These are phyloP conservation scores for Geranium incanum DNA, from an alignment of 441 rosid species.

Conservation along the genomic window DNA sequence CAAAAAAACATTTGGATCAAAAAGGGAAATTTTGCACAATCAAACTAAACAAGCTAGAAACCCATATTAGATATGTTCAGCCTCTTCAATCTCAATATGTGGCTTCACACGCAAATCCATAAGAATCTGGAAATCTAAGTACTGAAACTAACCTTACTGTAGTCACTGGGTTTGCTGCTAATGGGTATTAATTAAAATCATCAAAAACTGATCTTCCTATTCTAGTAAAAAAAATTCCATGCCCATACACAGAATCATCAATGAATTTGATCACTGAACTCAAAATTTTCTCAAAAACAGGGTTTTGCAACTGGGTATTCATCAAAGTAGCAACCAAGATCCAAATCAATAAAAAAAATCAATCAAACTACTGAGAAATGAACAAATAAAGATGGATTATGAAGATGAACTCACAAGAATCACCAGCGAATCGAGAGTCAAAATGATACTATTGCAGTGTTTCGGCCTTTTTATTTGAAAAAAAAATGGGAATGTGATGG, in stretches of 20 bases:
- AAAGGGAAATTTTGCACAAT: too few species aligned
- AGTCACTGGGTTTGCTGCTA: neutral
- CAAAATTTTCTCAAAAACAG: neutral
- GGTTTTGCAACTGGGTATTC: neutral
- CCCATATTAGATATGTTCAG: neutral
- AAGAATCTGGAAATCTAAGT: neutral
- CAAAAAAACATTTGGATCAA: too few species aligned
- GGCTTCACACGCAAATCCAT: neutral
- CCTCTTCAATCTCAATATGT: neutral
- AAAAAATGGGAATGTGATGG: conserved; percentile 19
- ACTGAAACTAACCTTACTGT: neutral
- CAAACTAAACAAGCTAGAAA: neutral
- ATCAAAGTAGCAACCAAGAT: neutral
- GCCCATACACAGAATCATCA: neutral
- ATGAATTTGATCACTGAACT: neutral
- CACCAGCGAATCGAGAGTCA: neutral
- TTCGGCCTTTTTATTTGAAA: neutral
- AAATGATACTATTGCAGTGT: neutral
- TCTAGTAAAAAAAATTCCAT: neutral
- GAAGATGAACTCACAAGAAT: neutral
- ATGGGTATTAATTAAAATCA: neutral
- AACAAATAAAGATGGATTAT: neutral
- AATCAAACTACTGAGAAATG: neutral
- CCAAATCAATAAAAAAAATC: neutral
- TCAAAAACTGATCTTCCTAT: neutral